Evolutionary conservation across 768 basidiomycete species (phyloP).

Genomic region (Tricholomella constricta): DNA sequence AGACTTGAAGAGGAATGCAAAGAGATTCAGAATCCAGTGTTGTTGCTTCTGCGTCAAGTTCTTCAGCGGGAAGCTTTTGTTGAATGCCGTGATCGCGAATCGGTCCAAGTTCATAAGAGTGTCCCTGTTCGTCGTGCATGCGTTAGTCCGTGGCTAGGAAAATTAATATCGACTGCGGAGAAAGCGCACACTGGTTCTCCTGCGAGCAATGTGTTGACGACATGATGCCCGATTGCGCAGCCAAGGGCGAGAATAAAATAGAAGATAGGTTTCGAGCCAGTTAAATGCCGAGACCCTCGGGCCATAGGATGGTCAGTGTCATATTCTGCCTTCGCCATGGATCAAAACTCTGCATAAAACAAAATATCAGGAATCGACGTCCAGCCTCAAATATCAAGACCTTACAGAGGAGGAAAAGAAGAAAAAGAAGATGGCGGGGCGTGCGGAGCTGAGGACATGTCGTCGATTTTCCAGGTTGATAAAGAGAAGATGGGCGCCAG

Average conservation of each 20-base stretch:
- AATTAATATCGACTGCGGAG: background rate
- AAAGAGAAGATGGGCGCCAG: too few species aligned
- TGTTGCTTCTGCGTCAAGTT: background rate
- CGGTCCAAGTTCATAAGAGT: background rate
- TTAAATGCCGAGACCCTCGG: too few species aligned
- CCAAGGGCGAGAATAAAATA: background rate
- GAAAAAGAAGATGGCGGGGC: too few species aligned
- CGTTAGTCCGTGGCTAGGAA: background rate
- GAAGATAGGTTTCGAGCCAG: background rate
- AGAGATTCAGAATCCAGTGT: background rate
- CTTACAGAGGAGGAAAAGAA: too few species aligned
- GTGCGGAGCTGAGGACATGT: too few species aligned
- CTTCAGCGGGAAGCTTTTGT: background rate
- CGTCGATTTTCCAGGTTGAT: too few species aligned
- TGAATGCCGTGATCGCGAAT: background rate
- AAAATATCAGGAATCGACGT: too few species aligned
- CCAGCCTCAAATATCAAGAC: too few species aligned
- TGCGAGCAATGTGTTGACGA: background rate
- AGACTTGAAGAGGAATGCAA: background rate
- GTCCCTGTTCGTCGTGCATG: background rate
- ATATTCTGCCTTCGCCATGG: too few species aligned
- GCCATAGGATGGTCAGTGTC: too few species aligned
- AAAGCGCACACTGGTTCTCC: background rate
- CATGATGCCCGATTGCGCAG: background rate
- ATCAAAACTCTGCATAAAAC: too few species aligned